Conservation (phyloP, 108 stramenopile genomes). For the Aurantiochytrium sp. region DNA sequence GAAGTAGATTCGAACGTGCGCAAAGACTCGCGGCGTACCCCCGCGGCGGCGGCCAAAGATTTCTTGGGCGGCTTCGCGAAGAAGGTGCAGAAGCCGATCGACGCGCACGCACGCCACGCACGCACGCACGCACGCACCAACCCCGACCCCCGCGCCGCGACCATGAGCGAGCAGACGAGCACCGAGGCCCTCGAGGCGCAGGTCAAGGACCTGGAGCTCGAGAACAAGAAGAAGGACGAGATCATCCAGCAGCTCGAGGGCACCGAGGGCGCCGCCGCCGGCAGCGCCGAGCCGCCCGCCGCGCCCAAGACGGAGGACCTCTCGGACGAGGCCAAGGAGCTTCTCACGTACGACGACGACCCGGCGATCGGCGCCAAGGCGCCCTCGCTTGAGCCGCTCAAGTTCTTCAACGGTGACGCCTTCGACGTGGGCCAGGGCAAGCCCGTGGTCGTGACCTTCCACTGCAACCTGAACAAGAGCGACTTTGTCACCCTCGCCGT, state of each 20-base stretch:
- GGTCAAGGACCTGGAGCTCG: conserved; percentile 31
- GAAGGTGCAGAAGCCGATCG: too few species aligned
- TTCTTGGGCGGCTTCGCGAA: too few species aligned
- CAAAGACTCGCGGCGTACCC: too few species aligned
- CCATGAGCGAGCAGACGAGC: not conserved
- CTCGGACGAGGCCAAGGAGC: conserved; percentile 7
- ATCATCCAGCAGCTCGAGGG: not conserved
- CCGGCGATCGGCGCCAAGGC: conserved; percentile 13
- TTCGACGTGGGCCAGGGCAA: conserved; percentile 4
- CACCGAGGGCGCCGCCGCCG: not conserved
- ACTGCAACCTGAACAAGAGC: conserved; percentile 31
- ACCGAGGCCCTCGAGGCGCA: conserved; percentile 1
- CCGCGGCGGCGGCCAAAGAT: too few species aligned
- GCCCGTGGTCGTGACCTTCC: conserved; percentile 30
- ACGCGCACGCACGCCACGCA: not conserved
- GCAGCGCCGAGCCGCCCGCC: not conserved
- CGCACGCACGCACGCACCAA: not conserved
- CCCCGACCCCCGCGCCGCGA: not conserved
- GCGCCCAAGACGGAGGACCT: not conserved
- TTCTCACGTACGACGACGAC: not conserved
- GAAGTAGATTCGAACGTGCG: too few species aligned
- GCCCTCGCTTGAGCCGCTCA: not conserved
- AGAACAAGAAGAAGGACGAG: not conserved
- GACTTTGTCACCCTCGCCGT: conserved; percentile 25
- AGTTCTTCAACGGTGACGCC: conserved; percentile 21